Conservation (phyloP, 352 stramenopile genomes). For the Pythium plurisporium region DNA sequence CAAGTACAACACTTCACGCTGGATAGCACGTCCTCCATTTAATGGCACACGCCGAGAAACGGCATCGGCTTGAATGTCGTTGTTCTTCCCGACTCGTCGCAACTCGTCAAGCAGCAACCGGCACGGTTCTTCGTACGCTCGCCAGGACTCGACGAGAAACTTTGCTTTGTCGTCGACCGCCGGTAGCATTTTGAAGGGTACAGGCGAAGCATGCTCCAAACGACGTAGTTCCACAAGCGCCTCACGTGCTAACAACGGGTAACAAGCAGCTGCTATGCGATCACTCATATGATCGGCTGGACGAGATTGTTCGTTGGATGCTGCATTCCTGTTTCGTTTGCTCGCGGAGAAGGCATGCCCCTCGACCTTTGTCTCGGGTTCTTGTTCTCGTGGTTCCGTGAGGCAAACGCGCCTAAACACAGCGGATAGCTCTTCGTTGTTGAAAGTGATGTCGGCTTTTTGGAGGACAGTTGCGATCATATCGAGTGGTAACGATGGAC, state of each 20-base stretch:
- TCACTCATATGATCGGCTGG: conserved; percentile 46
- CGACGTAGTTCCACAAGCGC: conserved; percentile 33
- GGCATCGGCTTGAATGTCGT: conserved; percentile 57
- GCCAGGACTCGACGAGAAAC: conserved; percentile 54
- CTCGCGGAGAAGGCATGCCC: background rate
- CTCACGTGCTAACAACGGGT: conserved; percentile 46
- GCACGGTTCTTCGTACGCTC: conserved; percentile 47
- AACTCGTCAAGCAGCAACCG: conserved; percentile 51
- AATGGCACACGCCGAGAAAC: conserved; percentile 18
- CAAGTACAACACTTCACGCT: conserved; percentile 42
- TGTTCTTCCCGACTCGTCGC: conserved; percentile 49
- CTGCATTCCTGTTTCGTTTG: background rate
- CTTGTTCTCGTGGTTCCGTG: conserved; percentile 30
- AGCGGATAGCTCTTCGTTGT: conserved; percentile 52
- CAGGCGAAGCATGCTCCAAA: conserved; percentile 30
- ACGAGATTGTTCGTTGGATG: background rate
- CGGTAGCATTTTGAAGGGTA: conserved; percentile 37
- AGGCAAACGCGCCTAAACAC: conserved; percentile 58
- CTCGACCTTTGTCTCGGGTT: background rate
- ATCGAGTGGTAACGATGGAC: conserved; percentile 48
- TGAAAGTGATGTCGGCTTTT: conserved; percentile 40
- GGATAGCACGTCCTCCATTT: conserved; percentile 12
- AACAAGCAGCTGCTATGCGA: conserved; percentile 58
- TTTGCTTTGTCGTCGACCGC: conserved; percentile 43
- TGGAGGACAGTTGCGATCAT: conserved; percentile 44